phyloP scores from a whole-genome alignment of 192 early-diverging fungal genomes.

The Pilaira anomala region DNA sequence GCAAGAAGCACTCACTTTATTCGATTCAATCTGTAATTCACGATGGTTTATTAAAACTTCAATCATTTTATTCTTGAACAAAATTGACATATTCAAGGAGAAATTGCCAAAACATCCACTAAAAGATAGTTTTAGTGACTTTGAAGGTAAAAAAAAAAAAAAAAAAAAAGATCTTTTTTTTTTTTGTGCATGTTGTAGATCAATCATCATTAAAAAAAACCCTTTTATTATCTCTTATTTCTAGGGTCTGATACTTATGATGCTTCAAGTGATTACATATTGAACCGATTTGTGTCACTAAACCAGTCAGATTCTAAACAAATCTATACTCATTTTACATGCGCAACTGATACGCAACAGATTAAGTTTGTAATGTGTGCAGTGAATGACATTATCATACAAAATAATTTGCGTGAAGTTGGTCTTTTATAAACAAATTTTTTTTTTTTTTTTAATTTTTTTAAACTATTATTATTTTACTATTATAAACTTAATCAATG shows the following conservation, averaged over 20 bases:
- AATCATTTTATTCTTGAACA: slow-evolving; percentile 97
- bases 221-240: background rate
- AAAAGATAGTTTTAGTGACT: slow-evolving; percentile 89
- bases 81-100: slow-evolving; percentile 95
- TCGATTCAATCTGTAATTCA: slow-evolving; percentile 97
- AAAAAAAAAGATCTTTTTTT: no score
- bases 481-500: background rate
- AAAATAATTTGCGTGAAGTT: slow-evolving; percentile 75
- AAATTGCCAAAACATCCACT: slow-evolving; percentile 86
- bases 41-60: slow-evolving; percentile 98
- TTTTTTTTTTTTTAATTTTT: background rate
- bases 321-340: slow-evolving; percentile 87
- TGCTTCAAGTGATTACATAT: slow-evolving; percentile 70
- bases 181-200: no score
- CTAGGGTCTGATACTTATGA: slow-evolving; percentile 59
- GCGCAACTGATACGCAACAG: slow-evolving; percentile 82
- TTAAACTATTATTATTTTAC: background rate
- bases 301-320: slow-evolving; percentile 79
- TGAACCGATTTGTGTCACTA: slow-evolving; percentile 76
- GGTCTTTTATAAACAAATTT: slow-evolving; percentile 61
- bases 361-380: slow-evolving; percentile 91
- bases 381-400: slow-evolving; percentile 89
- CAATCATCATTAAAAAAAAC: background rate
- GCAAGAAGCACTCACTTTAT: slow-evolving; percentile 95
- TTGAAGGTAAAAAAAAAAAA: slow-evolving; percentile 48